Conservation (phyloP, 2,329 filamentous ascomycete species). For the Canariomyces notabilis region DNA sequence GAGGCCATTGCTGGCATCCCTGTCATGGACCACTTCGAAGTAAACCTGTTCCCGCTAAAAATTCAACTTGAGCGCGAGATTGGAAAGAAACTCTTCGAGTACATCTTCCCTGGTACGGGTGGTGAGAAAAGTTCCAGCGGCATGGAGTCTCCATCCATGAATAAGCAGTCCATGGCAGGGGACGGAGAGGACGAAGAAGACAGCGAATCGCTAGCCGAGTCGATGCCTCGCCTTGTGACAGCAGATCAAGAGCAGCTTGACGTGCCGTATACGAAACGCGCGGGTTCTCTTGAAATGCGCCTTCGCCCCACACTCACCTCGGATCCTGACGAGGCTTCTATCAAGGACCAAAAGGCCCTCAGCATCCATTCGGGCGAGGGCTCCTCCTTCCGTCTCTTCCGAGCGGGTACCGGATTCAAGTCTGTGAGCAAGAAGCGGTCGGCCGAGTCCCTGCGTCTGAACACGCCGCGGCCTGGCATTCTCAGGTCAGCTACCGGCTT, state of each 20-base stretch:
- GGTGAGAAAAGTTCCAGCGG: constrained; percentile 39
- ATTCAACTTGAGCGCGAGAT: constrained; percentile 91
- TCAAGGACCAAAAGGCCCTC: constrained; percentile 41
- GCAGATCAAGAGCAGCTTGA: constrained; percentile 43
- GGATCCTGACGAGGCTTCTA: constrained; percentile 33
- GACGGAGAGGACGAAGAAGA: constrained; percentile 49
- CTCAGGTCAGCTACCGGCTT: constrained; percentile 43
- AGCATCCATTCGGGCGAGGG: constrained; percentile 46
- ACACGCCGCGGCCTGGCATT: constrained; percentile 39
- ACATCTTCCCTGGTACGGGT: constrained; percentile 86
- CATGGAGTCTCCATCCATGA: constrained; percentile 56
- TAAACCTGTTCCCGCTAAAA: constrained; percentile 87
- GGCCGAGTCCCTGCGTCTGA: constrained; percentile 49
- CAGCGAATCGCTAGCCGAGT: constrained; percentile 37
- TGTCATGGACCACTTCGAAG: constrained; percentile 94
- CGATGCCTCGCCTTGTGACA: constrained; percentile 33
- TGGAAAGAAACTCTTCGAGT: constrained; percentile 90
- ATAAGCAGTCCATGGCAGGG: constrained; percentile 40
- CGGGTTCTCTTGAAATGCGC: constrained; percentile 74
- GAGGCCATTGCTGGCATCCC: constrained; percentile 97
- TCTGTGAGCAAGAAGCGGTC: constrained; percentile 49
- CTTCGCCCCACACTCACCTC: constrained; percentile 75
- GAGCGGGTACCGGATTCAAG: constrained; percentile 39
- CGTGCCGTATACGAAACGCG: constrained; percentile 51
- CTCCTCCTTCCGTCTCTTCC: constrained; percentile 50